Conservation (phyloP, 2,329 filamentous ascomycete genomes). For the Pseudogymnoascus sp. region DNA sequence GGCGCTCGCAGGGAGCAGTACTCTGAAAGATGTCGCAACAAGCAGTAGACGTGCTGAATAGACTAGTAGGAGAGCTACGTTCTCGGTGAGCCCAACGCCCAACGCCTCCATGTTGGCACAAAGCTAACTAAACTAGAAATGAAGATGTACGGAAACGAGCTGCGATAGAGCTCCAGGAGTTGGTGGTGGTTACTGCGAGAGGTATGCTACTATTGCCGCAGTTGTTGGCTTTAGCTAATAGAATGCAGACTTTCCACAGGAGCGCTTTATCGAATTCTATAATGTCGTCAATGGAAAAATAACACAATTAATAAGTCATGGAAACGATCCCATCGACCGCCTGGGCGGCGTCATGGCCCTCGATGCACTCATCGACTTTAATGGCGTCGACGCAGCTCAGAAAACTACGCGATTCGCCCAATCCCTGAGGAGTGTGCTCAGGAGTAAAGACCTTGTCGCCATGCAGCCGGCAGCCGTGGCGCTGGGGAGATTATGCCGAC, state of each 20-base stretch:
- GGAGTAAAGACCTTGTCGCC: conserved; percentile 83
- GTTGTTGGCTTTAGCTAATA: conserved; percentile 1
- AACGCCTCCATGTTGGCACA: neutral
- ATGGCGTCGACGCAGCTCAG: conserved; percentile 84
- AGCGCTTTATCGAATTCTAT: conserved; percentile 70
- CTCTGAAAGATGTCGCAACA: conserved; percentile 26
- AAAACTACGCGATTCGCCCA: conserved; percentile 94
- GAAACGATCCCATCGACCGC: conserved; percentile 79
- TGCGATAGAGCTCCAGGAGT: conserved; percentile 29
- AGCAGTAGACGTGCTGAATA: conserved; percentile 27
- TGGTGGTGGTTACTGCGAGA: conserved; percentile 30
- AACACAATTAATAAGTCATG: conserved; percentile 71
- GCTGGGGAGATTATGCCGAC: conserved; percentile 82
- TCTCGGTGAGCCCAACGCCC: conserved; percentile 22
- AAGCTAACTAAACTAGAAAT: conserved; percentile 21
- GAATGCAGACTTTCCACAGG: conserved; percentile 63
- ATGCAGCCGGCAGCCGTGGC: conserved; percentile 88
- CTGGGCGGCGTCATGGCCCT: conserved; percentile 89
- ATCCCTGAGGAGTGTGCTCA: conserved; percentile 78
- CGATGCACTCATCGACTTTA: conserved; percentile 90
- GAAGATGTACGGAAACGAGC: conserved; percentile 31
- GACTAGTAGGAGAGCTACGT: conserved; percentile 29
- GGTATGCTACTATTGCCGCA: conserved; percentile 21
- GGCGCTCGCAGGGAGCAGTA: conserved; percentile 19
- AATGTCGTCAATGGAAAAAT: conserved; percentile 60